phyloP scores from a whole-genome alignment of 139 green algal species.

The Mesotaenium endlicherianum region DNA sequence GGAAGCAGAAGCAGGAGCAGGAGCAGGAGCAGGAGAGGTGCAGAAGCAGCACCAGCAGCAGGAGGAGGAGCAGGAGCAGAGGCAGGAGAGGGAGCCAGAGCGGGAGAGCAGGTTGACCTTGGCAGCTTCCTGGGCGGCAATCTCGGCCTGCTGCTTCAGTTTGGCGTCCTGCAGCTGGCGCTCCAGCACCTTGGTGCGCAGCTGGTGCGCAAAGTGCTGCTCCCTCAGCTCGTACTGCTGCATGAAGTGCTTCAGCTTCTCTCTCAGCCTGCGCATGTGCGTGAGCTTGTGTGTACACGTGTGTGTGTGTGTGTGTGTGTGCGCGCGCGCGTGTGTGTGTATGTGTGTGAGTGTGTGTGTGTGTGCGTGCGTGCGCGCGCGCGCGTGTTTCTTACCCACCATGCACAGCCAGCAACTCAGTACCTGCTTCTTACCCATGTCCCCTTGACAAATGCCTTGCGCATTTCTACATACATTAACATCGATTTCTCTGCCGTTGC shows the following conservation, averaged over 20 bases:
- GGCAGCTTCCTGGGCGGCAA: conserved; percentile 24
- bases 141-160: conserved; percentile 47
- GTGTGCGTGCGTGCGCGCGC: too few relatives aligned
- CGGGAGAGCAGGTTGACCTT: not conserved
- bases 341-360: too few relatives aligned
- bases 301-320: too few relatives aligned
- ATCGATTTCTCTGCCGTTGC: too few relatives aligned
- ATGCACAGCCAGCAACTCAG: too few relatives aligned
- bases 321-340: too few relatives aligned
- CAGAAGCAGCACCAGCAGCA: not conserved
- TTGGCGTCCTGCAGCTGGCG: conserved; percentile 46
- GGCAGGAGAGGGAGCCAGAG: not conserved
- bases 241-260: conserved; percentile 50
- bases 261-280: conserved; percentile 24
- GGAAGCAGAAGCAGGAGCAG: not conserved
- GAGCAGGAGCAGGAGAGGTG: not conserved
- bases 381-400: too few relatives aligned
- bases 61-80: not conserved
- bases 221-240: conserved; percentile 51
- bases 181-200: conserved; percentile 45
- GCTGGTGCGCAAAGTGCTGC: conserved; percentile 50
- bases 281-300: too few relatives aligned
- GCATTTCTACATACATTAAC: too few relatives aligned
- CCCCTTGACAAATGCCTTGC: too few relatives aligned
- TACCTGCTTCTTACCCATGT: too few relatives aligned